Evolutionary conservation across 345 rosid genomes (phyloP), one percentile per base, ranked within the genome.

Genomic region (Jatropha curcas): DNA sequence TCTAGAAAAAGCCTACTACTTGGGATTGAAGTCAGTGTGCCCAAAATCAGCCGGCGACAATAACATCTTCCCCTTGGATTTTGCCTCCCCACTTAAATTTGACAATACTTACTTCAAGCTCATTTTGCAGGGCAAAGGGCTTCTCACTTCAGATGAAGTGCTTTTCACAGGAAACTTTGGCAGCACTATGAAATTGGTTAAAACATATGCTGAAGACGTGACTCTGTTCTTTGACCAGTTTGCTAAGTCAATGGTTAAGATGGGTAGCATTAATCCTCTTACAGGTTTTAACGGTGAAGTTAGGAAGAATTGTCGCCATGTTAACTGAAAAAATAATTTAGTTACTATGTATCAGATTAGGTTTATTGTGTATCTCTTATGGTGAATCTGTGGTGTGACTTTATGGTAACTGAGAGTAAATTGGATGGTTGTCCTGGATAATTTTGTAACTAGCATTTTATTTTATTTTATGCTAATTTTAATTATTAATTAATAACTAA

Each of bases 61-160:
- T 30, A 70, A 63, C 78, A 64, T 74, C 24, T 68, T 71, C 34
- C 82, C 78, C 1, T 12, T 78, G 66, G 78, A 78, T 58, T 6
- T 50, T 12, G 67, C 71, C 17, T 78, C 82, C n/a, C 82, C 82
- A 0, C 57, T 65, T 5, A 74, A 35, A 57, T 78, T 78, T 58
- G 82, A 78, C 64, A 78, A 74, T 67, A 65, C 68, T 14, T 70
- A 70, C 77, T 78, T 74, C 77, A 78, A 78, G 68, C 82, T 78
- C 45, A 30, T 78, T 25, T 28, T 64, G 2, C 35, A 61, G 74
- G 78, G 82, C 51, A 74, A 69, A 48, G 82, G 75, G 19, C 78
- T 74, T 17, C 78, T 78, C 45, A 78, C 75, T 50, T 78, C 78
- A 3, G 82, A 78, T 31, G 74, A 68, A 50, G 78, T 74, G 30